A percentile compares a stretch with the other conserved stretches of the same genome.
Conservation (phyloP, 208 protist genomes). For the Trypanosoma cruzi region DNA sequence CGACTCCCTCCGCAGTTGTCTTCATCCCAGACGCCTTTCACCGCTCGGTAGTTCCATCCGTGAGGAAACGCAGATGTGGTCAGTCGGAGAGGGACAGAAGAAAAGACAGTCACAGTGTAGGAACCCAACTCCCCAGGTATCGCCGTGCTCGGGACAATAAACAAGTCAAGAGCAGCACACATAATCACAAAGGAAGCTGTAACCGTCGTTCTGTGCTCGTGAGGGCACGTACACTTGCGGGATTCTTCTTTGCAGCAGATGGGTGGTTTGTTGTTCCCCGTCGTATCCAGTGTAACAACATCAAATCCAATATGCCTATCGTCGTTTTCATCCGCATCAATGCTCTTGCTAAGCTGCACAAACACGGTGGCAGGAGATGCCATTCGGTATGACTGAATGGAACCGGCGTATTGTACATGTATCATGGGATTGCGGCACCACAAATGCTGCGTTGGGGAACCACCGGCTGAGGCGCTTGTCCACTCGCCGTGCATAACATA, state of each 20-base stretch:
- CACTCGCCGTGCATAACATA: conserved; percentile 47
- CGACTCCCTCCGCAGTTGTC: conserved; percentile 71
- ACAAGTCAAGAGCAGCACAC: conserved; percentile 46
- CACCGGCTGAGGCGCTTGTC: conserved; percentile 49
- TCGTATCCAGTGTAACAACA: conserved; percentile 46
- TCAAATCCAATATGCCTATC: conserved; percentile 70
- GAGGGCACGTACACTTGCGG: conserved; percentile 33
- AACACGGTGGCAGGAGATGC: conserved; percentile 42
- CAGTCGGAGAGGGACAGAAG: conserved; percentile 43
- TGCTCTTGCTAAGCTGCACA: conserved; percentile 60
- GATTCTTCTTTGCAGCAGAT: conserved; percentile 50
- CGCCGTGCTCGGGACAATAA: conserved; percentile 70
- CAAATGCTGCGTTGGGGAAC: conserved; percentile 32
- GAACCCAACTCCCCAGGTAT: conserved; percentile 43
- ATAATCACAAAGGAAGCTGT: conserved; percentile 43
- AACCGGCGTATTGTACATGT: conserved; percentile 34
- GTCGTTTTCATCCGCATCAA: conserved; percentile 75
- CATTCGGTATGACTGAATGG: conserved; percentile 25
- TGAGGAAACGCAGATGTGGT: conserved; percentile 63
- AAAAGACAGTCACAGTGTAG: conserved; percentile 79
- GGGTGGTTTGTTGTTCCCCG: conserved; percentile 37
- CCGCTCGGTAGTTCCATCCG: conserved; percentile 65
- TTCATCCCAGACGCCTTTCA: conserved; percentile 68
- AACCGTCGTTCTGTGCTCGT: conserved; percentile 45
- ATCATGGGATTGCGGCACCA: conserved; percentile 82